Base-by-base conservation (phyloP, 768 basidiomycete species). In the Lactarius trivialis region DNA sequence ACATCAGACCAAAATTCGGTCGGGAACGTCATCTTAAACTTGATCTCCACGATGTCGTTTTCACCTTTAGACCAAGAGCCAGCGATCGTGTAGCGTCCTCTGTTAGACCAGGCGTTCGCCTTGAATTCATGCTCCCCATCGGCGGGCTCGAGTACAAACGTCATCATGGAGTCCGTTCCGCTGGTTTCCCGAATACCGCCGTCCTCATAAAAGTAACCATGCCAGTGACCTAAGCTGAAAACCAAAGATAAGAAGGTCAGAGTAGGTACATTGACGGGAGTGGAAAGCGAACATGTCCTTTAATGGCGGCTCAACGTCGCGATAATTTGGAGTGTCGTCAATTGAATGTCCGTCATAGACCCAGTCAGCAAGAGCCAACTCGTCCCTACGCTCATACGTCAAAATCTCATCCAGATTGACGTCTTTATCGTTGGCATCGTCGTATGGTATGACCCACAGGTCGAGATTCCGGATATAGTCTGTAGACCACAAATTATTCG, bases 41-140 rank as follows among this genome's bases (percentile, higher is more conserved):
- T 50, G 55, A 70, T 32, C n/a, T 61, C 43, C 1, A 59, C 14
- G 17, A 30, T 19, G 12, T 65, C 62, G 12, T 70, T 58, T 39
- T 62, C 63, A 50, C 53, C 61, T 24, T 50, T 39, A 3, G 45
- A 60, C 54, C 66, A 68, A 30, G 62, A 54, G 4, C 70, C 70
- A 2, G 59, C 32, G 4, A 70, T 58, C 6, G 43, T 53, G 56
- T 56, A 68, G 19, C 61, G 61, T n/a, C 64, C 64, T 36, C 52
- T 62, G 21, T 33, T 33, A 11, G 28, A 57, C 64, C 64, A 63
- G 28, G 15, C 64, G 24, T 43, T 43, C 28, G 56, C 64, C 32
- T 63, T 63, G 33, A 65, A 33, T n/a, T 58, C 26, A 36, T 24
- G 50, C n/a, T 58, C 61, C 17, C 56, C 56, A 4, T 63, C 56